These are phyloP conservation scores for Trichoderma cornu-damae DNA, from an alignment of 2,329 filamentous ascomycete species.

Conservation along the genomic window DNA sequence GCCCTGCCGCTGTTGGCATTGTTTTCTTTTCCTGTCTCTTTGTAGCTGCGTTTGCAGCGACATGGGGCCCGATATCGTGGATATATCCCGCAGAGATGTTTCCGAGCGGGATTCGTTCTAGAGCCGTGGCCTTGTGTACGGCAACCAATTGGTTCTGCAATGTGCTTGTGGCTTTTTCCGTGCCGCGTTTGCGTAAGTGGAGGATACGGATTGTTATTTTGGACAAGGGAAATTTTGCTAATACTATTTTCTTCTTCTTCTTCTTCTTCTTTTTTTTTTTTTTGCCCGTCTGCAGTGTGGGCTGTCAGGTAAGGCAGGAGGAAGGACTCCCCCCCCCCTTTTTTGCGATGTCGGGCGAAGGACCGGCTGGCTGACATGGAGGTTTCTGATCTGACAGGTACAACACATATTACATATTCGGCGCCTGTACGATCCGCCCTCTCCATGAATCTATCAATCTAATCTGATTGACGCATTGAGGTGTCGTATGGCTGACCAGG, in stretches of 20 bases:
- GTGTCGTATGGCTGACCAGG: conserved; percentile 2
- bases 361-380: neutral
- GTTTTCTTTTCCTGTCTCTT: conserved; percentile 59
- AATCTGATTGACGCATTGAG: neutral
- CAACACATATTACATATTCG: conserved; percentile 71
- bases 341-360: neutral
- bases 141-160: conserved; percentile 35
- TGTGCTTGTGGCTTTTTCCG: conserved; percentile 32
- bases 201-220: neutral
- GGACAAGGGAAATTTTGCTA: neutral
- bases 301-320: conserved; percentile 44
- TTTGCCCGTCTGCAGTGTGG: conserved; percentile 26
- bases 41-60: conserved; percentile 43
- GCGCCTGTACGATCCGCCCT: conserved; percentile 49
- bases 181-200: conserved; percentile 45
- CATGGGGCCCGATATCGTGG: conserved; percentile 43
- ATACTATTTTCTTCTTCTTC: too few species aligned
- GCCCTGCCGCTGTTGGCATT: conserved; percentile 54
- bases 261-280: too few species aligned
- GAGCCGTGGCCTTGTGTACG: conserved; percentile 41
- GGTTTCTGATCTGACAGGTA: conserved; percentile 33
- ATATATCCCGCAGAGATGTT: conserved; percentile 46
- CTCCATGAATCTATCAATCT: too few species aligned
- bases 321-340: too few species aligned
- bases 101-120: conserved; percentile 39